These are phyloP conservation scores for Aureobasidium lini DNA, from an alignment of 2,329 filamentous ascomycete genomes.

Conservation along the genomic window DNA sequence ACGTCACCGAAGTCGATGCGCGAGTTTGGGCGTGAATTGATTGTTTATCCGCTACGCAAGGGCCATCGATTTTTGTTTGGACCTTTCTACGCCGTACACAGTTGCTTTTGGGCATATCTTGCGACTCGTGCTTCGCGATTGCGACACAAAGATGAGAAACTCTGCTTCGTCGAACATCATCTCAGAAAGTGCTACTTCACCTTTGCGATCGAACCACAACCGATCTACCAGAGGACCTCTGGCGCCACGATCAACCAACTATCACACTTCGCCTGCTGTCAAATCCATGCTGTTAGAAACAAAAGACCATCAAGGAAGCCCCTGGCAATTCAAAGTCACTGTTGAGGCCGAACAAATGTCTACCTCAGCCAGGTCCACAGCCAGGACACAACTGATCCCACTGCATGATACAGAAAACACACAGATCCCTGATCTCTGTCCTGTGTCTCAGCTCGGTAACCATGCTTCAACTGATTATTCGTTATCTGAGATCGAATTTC, in stretches of 20 bases:
- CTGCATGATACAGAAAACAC: not conserved
- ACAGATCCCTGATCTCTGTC: not conserved
- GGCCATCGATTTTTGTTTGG: slow-evolving; percentile 3
- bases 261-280: slow-evolving; percentile 28
- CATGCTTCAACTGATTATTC: slow-evolving; percentile 2
- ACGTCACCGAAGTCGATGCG: not conserved
- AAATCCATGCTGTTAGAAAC: slow-evolving; percentile 41
- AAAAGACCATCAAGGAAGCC: slow-evolving; percentile 32
- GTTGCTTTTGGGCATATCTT: not conserved
- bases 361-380: not conserved
- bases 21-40: not conserved
- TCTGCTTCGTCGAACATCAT: slow-evolving; percentile 28
- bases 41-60: slow-evolving; percentile 11
- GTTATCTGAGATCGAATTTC: not conserved
- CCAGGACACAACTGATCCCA: not conserved
- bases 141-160: not conserved
- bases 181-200: slow-evolving; percentile 26
- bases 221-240: slow-evolving; percentile 15
- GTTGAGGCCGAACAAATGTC: slow-evolving; percentile 38
- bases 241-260: slow-evolving; percentile 24
- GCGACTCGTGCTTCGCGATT: not conserved
- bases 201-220: slow-evolving; percentile 13
- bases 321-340: slow-evolving; percentile 44
- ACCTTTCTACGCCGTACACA: not conserved
- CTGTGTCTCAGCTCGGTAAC: not conserved